A percentile compares a stretch with the other conserved stretches of the same genome.
phyloP scores from a whole-genome alignment of 257 asterid species.

The Pogostemon cablin region DNA sequence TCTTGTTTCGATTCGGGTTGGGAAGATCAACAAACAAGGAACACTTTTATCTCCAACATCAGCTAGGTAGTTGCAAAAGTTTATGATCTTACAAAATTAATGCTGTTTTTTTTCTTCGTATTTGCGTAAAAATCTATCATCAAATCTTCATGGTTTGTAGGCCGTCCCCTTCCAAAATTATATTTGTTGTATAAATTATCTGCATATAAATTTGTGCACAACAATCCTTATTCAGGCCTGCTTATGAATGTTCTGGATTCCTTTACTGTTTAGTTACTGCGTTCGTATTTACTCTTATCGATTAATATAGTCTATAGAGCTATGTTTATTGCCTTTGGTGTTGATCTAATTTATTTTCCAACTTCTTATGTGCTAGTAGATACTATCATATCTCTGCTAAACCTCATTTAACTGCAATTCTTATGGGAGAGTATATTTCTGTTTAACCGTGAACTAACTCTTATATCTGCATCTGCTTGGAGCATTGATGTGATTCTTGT shows the following conservation, averaged over 20 bases:
- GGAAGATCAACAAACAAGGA: constrained; percentile 77
- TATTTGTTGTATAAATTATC: neutral
- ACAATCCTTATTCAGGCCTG: neutral
- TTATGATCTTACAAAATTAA: neutral
- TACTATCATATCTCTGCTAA: neutral
- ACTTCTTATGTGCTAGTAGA: neutral
- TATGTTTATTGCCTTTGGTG: neutral
- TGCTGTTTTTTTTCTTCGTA: neutral
- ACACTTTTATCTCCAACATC: constrained; percentile 70
- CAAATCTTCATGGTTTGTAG: neutral
- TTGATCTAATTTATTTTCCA: neutral
- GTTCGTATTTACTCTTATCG: neutral
- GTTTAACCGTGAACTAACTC: neutral
- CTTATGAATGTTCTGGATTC: neutral
- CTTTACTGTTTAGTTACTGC: neutral
- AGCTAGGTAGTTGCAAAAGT: constrained; percentile 56
- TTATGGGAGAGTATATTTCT: neutral
- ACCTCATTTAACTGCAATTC: neutral
- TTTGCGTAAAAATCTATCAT: constrained; percentile 1
- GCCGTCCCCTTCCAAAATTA: neutral
- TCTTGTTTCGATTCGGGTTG: constrained; percentile 86
- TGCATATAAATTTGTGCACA: too few species aligned
- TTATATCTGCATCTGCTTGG: neutral
- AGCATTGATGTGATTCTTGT: neutral
- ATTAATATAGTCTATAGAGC: neutral